Conservation (phyloP, 371 early-diverging fungal species). For the Chytridium lagenaria region DNA sequence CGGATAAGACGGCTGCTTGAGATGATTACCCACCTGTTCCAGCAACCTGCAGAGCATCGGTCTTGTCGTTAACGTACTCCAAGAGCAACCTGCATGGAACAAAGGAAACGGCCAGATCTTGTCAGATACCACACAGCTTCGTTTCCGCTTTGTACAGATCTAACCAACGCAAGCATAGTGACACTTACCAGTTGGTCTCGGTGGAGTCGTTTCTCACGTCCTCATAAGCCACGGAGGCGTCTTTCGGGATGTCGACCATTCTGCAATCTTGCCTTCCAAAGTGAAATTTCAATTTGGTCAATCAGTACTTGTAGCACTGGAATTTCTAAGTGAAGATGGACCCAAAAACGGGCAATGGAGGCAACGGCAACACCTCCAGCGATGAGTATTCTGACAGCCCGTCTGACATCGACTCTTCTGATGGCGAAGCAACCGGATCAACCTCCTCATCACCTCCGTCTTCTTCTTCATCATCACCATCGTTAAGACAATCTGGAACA, state of each 20-base stretch:
- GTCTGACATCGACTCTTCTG: not conserved
- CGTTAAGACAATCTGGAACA: too few relatives aligned
- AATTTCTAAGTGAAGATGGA: not conserved
- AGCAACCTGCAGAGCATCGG: slow-evolving; percentile 56
- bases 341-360: too few relatives aligned
- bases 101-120: too few relatives aligned
- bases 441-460: not conserved
- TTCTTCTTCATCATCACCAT: too few relatives aligned
- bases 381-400: not conserved
- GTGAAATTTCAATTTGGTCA: too few relatives aligned
- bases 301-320: too few relatives aligned
- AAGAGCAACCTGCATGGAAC: slow-evolving; percentile 54
- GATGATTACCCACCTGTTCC: slow-evolving; percentile 50
- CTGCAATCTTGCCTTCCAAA: slow-evolving; percentile 2
- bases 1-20: slow-evolving; percentile 39
- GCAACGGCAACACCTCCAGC: not conserved
- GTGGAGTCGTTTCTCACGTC: slow-evolving; percentile 72
- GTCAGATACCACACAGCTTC: too few relatives aligned
- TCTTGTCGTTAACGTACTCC: slow-evolving; percentile 57
- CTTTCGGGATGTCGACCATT: slow-evolving; percentile 60
- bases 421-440: not conserved
- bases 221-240: slow-evolving; percentile 69
- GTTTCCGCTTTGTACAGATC: not conserved
- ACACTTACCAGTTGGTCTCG: slow-evolving; percentile 67
- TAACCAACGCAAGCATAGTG: not conserved